phyloP scores from a whole-genome alignment of 352 stramenopile species.

The Pythium aristosporum region DNA sequence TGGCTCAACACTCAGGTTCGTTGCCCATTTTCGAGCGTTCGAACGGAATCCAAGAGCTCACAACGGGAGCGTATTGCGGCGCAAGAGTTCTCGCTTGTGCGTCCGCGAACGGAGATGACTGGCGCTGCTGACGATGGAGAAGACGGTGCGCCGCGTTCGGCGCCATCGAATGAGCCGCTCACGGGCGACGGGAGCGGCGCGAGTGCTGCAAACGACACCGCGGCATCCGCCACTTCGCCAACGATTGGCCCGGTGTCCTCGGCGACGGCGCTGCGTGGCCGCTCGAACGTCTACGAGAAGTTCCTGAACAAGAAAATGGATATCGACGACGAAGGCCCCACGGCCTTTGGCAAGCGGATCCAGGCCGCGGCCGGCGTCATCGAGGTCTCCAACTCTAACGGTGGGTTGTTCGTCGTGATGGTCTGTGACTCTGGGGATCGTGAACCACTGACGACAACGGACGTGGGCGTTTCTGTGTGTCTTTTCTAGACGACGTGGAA shows the following conservation, averaged over 20 bases:
- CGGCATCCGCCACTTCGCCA: neutral
- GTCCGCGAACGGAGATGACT: conserved; percentile 1
- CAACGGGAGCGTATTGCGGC: neutral
- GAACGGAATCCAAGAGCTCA: conserved; percentile 1
- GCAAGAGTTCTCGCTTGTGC: neutral
- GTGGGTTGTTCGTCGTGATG: conserved; percentile 7
- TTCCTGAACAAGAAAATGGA: conserved; percentile 18
- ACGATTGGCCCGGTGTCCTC: neutral
- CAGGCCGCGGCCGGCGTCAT: neutral
- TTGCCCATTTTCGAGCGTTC: neutral
- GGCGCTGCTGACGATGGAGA: neutral
- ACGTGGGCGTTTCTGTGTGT: neutral
- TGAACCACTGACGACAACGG: neutral
- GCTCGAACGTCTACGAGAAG: conserved; percentile 18
- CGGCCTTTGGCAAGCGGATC: conserved; percentile 9
- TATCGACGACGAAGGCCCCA: conserved; percentile 5
- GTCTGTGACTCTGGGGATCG: neutral
- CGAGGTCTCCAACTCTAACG: conserved; percentile 27
- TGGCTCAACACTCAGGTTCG: neutral
- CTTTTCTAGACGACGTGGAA: conserved; percentile 16
- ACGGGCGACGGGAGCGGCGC: neutral
- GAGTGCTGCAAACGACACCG: neutral
- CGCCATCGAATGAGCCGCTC: conserved; percentile 1
- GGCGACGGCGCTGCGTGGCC: conserved; percentile 9
- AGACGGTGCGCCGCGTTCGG: neutral